Percentiles rank a stretch among this genome's conserved stretches.
These are phyloP conservation scores for Paspalum notatum DNA, from an alignment of 176 grass and related monocot genomes.

Conservation along the genomic window DNA sequence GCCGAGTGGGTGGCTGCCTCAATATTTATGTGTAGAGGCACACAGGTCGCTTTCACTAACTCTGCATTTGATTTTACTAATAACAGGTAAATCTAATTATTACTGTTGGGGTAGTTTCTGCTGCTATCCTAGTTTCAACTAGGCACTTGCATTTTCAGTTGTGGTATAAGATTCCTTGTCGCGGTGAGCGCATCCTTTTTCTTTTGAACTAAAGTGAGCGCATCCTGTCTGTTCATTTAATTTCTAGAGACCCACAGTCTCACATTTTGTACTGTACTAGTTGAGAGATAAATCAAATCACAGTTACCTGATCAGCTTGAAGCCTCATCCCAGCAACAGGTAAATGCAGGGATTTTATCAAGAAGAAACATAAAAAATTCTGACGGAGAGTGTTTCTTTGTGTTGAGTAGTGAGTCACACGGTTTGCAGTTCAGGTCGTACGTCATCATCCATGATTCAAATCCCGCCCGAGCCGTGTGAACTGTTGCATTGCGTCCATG, in stretches of 20 bases:
- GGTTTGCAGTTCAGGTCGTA: not conserved
- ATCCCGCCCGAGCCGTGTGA: not conserved
- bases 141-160: too few species aligned
- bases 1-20: conserved; percentile 26
- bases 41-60: conserved; percentile 7
- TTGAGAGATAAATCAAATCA: not conserved
- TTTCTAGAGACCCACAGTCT: too few species aligned
- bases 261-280: too few species aligned
- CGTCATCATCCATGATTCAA: conserved; percentile 9
- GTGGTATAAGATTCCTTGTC: too few species aligned
- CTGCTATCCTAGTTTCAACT: too few species aligned
- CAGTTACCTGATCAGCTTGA: not conserved
- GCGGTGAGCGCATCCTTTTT: too few species aligned
- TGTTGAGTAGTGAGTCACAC: not conserved
- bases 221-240: too few species aligned
- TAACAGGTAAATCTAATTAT: not conserved
- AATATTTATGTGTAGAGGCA: conserved; percentile 36
- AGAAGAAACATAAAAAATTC: not conserved
- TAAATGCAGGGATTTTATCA: not conserved
- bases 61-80: not conserved
- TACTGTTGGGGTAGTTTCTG: not conserved
- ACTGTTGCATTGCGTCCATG: conserved; percentile 24
- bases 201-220: too few species aligned
- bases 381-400: not conserved
- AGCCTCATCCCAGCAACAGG: not conserved